Percentiles rank a stretch among this genome's conserved stretches.
phyloP scores from a whole-genome alignment of 129 eudicot genomes.

The Arctium minus region DNA sequence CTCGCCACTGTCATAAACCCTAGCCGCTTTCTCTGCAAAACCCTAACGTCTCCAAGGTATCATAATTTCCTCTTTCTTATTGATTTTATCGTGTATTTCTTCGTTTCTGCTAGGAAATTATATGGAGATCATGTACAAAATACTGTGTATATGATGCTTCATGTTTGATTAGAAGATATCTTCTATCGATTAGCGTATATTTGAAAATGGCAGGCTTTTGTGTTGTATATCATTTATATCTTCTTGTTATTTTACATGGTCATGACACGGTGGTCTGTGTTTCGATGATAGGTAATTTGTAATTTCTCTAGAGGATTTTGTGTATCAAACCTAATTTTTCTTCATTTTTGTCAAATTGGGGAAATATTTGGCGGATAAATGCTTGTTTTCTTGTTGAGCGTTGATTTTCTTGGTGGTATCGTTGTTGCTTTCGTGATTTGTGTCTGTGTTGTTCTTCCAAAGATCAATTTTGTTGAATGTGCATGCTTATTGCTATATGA shows the following conservation, averaged over 20 bases:
- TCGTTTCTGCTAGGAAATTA: not conserved
- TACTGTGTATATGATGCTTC: not conserved
- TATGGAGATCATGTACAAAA: not conserved
- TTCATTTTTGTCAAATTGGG: too few relatives aligned
- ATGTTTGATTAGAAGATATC: not conserved
- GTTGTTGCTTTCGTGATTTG: not conserved
- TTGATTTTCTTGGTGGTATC: not conserved
- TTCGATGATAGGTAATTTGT: not conserved
- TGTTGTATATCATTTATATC: not conserved
- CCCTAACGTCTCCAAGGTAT: conserved; percentile 26
- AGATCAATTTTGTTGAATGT: not conserved
- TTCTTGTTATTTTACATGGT: not conserved
- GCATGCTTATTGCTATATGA: not conserved
- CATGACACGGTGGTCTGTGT: not conserved
- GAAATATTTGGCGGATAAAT: not conserved
- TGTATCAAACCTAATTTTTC: not conserved
- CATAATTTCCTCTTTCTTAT: not conserved
- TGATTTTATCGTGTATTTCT: not conserved
- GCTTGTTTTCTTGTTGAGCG: not conserved
- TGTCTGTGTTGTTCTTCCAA: not conserved
- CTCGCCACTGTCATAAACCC: conserved; percentile 34
- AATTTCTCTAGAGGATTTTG: not conserved
- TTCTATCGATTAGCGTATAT: not conserved
- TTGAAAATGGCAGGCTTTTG: not conserved
- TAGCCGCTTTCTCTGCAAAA: conserved; percentile 30